These are phyloP conservation scores for Groenewaldozyma auringiensis DNA, from an alignment of 1,139 yeast species.

Conservation along the genomic window DNA sequence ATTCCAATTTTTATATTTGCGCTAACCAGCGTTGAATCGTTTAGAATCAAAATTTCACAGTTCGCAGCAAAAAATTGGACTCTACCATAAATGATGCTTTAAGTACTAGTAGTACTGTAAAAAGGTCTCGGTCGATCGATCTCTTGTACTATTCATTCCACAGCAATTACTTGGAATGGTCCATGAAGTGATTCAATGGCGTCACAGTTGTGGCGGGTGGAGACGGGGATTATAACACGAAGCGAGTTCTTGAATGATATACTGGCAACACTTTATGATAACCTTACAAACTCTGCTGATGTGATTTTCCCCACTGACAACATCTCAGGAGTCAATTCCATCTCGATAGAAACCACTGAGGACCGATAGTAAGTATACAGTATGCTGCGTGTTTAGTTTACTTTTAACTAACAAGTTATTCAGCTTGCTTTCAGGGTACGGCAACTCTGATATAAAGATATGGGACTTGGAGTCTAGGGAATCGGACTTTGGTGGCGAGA, in stretches of 20 bases:
- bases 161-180: too few relatives aligned
- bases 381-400: too few relatives aligned
- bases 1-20: too few relatives aligned
- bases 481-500: conserved; percentile 13
- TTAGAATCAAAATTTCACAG: too few relatives aligned
- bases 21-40: background rate
- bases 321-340: background rate
- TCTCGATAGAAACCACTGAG: conserved; percentile 3
- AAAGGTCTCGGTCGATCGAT: too few relatives aligned
- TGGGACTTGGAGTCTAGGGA: conserved; percentile 22
- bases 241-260: background rate
- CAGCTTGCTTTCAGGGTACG: conserved; percentile 60
- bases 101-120: too few relatives aligned
- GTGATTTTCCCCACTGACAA: background rate
- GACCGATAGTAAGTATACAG: background rate
- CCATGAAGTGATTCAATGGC: background rate
- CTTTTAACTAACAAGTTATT: too few relatives aligned
- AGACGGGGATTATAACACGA: background rate
- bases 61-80: too few relatives aligned
- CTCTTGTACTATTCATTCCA: too few relatives aligned
- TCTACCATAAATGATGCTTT: too few relatives aligned
- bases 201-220: background rate
- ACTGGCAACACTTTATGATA: background rate
- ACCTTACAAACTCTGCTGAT: background rate
- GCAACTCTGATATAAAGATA: conserved; percentile 54